These are phyloP conservation scores for Penicillium egyptiacum DNA, from an alignment of 495 filamentous ascomycete genomes.

Conservation along the genomic window DNA sequence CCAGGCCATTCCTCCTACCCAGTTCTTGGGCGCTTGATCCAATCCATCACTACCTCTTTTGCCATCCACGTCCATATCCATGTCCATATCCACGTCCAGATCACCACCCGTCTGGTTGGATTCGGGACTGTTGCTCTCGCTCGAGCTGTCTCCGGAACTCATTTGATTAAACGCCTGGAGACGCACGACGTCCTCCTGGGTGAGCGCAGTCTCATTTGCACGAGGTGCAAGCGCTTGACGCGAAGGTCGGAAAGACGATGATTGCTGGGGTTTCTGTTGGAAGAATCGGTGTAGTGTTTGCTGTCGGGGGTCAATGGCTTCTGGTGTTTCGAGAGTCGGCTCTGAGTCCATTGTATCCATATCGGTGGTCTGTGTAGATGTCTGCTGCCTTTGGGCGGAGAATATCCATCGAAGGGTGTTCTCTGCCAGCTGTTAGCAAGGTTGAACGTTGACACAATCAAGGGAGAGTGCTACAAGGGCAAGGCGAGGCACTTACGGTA, in stretches of 20 bases:
- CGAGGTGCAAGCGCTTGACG: constrained; percentile 31
- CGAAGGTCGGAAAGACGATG: constrained; percentile 27
- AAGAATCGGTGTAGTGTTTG: constrained; percentile 48
- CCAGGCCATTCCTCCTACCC: constrained; percentile 25
- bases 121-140: constrained; percentile 28
- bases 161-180: constrained; percentile 22
- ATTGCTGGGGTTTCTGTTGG: constrained; percentile 32
- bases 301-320: constrained; percentile 45
- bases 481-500: constrained; percentile 38
- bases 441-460: constrained; percentile 1
- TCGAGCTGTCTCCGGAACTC: constrained; percentile 19
- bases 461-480: neutral
- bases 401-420: constrained; percentile 51
- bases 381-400: constrained; percentile 40
- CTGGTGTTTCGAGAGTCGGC: constrained; percentile 21
- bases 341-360: constrained; percentile 32
- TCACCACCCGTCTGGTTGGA: constrained; percentile 21
- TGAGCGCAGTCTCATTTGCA: constrained; percentile 24
- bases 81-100: constrained; percentile 46
- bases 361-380: constrained; percentile 15
- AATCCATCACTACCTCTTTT: constrained; percentile 19
- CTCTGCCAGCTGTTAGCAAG: constrained; percentile 32
- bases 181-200: constrained; percentile 21
- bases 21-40: constrained; percentile 14
- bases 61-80: constrained; percentile 29